These are phyloP conservation scores for Didymella lethalis DNA, from an alignment of 2,329 filamentous ascomycete species.

Conservation along the genomic window DNA sequence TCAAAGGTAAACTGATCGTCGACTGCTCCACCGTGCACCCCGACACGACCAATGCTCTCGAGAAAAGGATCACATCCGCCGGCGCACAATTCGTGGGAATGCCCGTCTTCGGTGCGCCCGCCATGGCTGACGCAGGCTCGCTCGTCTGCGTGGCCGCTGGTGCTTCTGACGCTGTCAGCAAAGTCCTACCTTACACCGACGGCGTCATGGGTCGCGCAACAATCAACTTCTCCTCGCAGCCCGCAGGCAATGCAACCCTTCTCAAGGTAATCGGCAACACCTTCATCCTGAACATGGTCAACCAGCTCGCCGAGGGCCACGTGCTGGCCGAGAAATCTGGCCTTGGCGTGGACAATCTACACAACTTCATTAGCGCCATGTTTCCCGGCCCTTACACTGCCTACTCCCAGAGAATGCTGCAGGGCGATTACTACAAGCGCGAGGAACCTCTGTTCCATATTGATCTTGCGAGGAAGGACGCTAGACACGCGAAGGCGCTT, in stretches of 20 bases:
- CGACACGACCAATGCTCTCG: conserved; percentile 74
- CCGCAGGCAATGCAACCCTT: conserved; percentile 71
- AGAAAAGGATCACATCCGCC: conserved; percentile 62
- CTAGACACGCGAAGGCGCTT: conserved; percentile 73
- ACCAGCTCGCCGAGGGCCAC: conserved; percentile 79
- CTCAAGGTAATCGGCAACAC: conserved; percentile 88
- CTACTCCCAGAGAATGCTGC: conserved; percentile 77
- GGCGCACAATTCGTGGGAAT: conserved; percentile 79
- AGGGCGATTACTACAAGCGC: conserved; percentile 77
- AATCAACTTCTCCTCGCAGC: conserved; percentile 74
- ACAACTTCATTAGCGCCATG: conserved; percentile 74
- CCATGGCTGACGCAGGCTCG: conserved; percentile 73
- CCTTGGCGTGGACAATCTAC: conserved; percentile 73
- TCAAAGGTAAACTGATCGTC: conserved; percentile 78
- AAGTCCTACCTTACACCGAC: conserved; percentile 73
- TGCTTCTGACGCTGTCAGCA: conserved; percentile 65
- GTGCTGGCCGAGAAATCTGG: conserved; percentile 82
- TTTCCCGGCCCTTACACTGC: conserved; percentile 78
- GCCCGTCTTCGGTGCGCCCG: conserved; percentile 76
- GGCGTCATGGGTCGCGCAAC: conserved; percentile 74
- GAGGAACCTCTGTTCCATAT: conserved; percentile 84
- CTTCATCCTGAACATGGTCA: conserved; percentile 83
- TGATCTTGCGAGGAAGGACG: conserved; percentile 83
- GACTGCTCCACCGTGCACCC: conserved; percentile 91
- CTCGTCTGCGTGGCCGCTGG: conserved; percentile 79